Evolutionary conservation across 345 rosid genomes (phyloP).

Genomic region (Euphorbia peplus): DNA sequence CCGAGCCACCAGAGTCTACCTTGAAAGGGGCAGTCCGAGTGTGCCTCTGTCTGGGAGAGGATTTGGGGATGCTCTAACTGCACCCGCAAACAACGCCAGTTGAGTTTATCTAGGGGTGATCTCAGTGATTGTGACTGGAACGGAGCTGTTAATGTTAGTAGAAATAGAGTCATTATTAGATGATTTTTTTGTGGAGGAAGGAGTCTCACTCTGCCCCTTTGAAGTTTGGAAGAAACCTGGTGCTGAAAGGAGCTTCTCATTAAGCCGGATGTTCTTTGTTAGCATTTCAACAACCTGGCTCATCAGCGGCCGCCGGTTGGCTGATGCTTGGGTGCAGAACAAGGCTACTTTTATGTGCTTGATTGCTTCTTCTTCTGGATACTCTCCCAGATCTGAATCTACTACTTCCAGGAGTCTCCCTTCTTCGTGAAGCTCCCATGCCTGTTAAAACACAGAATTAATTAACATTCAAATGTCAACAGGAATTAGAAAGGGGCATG

Average conservation of each 20-base stretch:
- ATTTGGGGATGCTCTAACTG: too few species aligned
- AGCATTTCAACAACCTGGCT: slow-evolving; percentile 70
- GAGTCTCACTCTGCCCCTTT: slow-evolving; percentile 7
- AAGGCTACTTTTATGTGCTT: slow-evolving; percentile 62
- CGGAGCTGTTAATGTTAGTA: slow-evolving; percentile 42
- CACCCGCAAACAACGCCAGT: too few species aligned
- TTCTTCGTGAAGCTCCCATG: slow-evolving; percentile 57
- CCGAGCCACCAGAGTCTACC: too few species aligned
- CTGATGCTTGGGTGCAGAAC: slow-evolving; percentile 61
- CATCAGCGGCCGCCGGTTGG: slow-evolving; percentile 55
- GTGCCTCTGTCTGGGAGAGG: too few species aligned
- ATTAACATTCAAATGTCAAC: neutral
- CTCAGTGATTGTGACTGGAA: slow-evolving; percentile 50
- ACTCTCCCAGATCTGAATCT: slow-evolving; percentile 52
- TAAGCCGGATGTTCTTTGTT: slow-evolving; percentile 40
- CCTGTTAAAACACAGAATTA: slow-evolving; percentile 36
- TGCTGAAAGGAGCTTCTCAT: slow-evolving; percentile 49
- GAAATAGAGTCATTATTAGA: slow-evolving; percentile 22
- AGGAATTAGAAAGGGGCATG: neutral
- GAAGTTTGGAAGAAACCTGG: slow-evolving; percentile 57
- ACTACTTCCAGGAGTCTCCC: slow-evolving; percentile 49
- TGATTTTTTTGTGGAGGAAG: slow-evolving; percentile 31
- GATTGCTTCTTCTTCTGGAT: slow-evolving; percentile 43
- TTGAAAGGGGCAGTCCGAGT: too few species aligned
- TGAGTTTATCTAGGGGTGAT: slow-evolving; percentile 50